Base-by-base conservation (phyloP, 176 grass and related monocot species). In the Triticum dicoccoides region DNA sequence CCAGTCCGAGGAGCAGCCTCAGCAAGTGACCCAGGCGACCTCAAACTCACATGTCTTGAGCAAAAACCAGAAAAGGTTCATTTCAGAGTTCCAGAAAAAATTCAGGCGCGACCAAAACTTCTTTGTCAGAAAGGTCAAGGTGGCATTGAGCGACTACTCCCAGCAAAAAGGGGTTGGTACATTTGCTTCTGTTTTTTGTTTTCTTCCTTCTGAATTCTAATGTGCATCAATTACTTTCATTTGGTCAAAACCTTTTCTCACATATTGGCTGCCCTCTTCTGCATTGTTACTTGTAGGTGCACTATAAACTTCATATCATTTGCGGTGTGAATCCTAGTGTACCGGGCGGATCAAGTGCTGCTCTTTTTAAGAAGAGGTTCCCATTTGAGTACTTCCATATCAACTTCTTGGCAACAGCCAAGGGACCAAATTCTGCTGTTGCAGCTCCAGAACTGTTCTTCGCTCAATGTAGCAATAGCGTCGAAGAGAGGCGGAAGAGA, bases 381-480 rank as follows among this genome's bases (percentile, higher is more conserved):
- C 21, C 7, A 24, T 62, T 62, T 62, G 80, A 5, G 27, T 35
- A 21, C 18, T 69, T 27, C n/a, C 80, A 52, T 52, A 52, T 69
- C 17, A 69, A 81, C 79, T 67, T 81, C 9, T 68, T 15, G 79
- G 79, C 79, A 81, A 68, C 63, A 81, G 1, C 63, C 17, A 47
- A 68, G 27, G 27, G 78, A 65, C 25, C 78, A 79, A 17, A 64
- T 67, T 67, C 29, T 6, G 27, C 29, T 33, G 8, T 23, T 23
- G 20, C 8, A 32, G 9, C 39, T 33, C 61, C 39, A 29, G 3
- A 64, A 18, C 11, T 64, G 21, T 65, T 80, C 58, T 80, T 80
- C 61, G 33, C 58, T 27, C 10, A 80, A 45, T 65, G n/a, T 47
- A 47, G 37, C 37, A 81, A 66, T 49, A 63, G 25, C 4, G 8